A percentile compares a stretch with the other conserved stretches of the same genome.
phyloP scores from a whole-genome alignment of 805 yeast species.

The Scheffersomyces amazonensis region DNA sequence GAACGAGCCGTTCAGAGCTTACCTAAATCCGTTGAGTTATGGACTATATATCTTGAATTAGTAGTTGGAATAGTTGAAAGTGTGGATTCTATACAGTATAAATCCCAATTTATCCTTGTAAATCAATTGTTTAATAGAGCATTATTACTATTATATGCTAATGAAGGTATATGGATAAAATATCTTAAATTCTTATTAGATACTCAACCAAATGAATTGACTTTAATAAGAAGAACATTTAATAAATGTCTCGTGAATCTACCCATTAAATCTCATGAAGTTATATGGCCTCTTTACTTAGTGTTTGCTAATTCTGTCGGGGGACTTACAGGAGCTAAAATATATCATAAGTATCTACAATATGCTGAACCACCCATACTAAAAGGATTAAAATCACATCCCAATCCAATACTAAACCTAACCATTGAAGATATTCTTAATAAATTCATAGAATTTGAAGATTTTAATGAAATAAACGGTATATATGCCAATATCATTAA shows the following conservation, averaged over 20 bases:
- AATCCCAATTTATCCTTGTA: conserved; percentile 30
- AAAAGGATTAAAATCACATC: conserved; percentile 1
- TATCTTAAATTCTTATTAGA: conserved; percentile 43
- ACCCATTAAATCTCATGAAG: conserved; percentile 48
- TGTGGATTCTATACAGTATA: conserved; percentile 23
- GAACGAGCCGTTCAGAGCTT: conserved; percentile 49
- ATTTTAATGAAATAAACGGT: conserved; percentile 17
- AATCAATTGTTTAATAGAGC: conserved; percentile 47
- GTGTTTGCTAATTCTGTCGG: conserved; percentile 45
- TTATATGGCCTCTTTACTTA: conserved; percentile 50
- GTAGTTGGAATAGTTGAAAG: conserved; percentile 27
- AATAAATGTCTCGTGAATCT: conserved; percentile 48
- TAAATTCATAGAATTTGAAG: conserved; percentile 29
- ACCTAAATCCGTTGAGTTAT: conserved; percentile 49
- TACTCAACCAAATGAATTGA: conserved; percentile 26
- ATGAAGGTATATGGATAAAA: conserved; percentile 51
- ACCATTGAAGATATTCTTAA: conserved; percentile 27
- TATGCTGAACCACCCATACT: conserved; percentile 18
- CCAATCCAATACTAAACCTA: background rate
- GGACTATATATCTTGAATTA: conserved; percentile 49
- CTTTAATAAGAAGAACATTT: conserved; percentile 42
- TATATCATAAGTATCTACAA: conserved; percentile 29
- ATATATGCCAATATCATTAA: conserved; percentile 32
- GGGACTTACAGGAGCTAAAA: conserved; percentile 33
- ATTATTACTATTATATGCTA: conserved; percentile 33